Percentiles rank a stretch among this genome's conserved stretches.
These are phyloP conservation scores for Pyrenula massariospora DNA, from an alignment of 495 filamentous ascomycete species.

Conservation along the genomic window DNA sequence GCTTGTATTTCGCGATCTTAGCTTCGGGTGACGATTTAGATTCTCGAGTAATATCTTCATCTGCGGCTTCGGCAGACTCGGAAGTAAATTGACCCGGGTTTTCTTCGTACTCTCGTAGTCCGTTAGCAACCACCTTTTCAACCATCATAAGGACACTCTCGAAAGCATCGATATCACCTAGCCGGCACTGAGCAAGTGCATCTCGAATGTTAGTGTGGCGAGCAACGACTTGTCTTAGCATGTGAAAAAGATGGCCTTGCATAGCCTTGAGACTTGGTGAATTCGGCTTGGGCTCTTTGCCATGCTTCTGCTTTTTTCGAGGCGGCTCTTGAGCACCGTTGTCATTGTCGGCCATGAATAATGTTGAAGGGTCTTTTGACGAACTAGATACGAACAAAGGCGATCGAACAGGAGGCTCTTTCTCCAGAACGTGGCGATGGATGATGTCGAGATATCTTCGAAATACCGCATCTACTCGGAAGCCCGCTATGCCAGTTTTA, in stretches of 20 bases:
- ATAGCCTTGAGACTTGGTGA: constrained; percentile 72
- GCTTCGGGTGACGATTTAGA: constrained; percentile 41
- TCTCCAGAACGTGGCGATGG: constrained; percentile 57
- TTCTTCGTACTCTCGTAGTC: constrained; percentile 59
- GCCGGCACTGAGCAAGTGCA: constrained; percentile 52
- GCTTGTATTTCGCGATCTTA: constrained; percentile 55
- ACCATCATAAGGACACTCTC: constrained; percentile 58
- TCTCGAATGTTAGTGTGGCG: constrained; percentile 72
- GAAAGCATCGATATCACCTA: constrained; percentile 56
- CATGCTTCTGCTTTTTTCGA: constrained; percentile 52
- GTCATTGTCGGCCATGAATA: background rate
- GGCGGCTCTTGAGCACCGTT: constrained; percentile 24
- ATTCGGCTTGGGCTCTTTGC: constrained; percentile 31
- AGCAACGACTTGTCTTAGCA: constrained; percentile 70
- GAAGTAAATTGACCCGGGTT: constrained; percentile 38
- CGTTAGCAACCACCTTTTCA: constrained; percentile 59
- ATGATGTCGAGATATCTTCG: constrained; percentile 85
- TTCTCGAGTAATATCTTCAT: constrained; percentile 14
- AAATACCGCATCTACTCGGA: constrained; percentile 76
- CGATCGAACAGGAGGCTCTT: constrained; percentile 46
- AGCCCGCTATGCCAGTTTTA: constrained; percentile 70
- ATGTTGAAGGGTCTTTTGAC: constrained; percentile 8
- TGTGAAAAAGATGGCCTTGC: constrained; percentile 86
- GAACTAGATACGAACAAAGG: constrained; percentile 69
- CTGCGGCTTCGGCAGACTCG: constrained; percentile 13